These are phyloP conservation scores for Pseudogymnoascus sp. DNA, from an alignment of 2,329 filamentous ascomycete species.

Conservation along the genomic window DNA sequence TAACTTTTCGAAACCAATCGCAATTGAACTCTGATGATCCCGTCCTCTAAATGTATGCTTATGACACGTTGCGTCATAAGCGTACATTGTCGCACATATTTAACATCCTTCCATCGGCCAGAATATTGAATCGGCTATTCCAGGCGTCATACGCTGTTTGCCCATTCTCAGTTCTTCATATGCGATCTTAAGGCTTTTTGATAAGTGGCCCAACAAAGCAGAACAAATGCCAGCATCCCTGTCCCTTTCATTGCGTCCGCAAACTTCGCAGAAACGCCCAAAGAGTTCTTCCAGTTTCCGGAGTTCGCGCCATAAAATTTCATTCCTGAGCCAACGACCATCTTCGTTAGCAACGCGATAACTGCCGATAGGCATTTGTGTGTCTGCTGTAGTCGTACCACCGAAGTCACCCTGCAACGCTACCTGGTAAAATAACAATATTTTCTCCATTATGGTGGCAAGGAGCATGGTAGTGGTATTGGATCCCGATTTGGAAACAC, in stretches of 20 bases:
- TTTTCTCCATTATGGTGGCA: slow-evolving; percentile 40
- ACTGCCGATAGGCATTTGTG: slow-evolving; percentile 27
- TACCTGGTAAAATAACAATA: slow-evolving; percentile 38
- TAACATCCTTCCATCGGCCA: neutral
- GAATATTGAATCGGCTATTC: neutral
- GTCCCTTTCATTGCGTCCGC: slow-evolving; percentile 16
- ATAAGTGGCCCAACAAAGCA: slow-evolving; percentile 38
- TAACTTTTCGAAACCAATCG: neutral
- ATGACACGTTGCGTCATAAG: neutral
- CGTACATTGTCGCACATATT: neutral
- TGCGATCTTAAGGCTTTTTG: slow-evolving; percentile 35
- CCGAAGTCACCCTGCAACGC: slow-evolving; percentile 35
- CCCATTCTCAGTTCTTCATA: slow-evolving; percentile 29
- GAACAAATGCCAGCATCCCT: slow-evolving; percentile 33
- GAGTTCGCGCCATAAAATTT: slow-evolving; percentile 40
- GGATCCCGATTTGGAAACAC: slow-evolving; percentile 35
- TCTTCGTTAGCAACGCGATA: slow-evolving; percentile 40
- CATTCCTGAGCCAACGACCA: slow-evolving; percentile 38
- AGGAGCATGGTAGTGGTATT: slow-evolving; percentile 41
- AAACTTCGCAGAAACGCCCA: slow-evolving; percentile 35
- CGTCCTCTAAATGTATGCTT: neutral
- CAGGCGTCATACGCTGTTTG: slow-evolving; percentile 7
- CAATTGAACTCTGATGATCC: neutral
- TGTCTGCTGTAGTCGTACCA: slow-evolving; percentile 10
- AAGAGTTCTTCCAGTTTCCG: slow-evolving; percentile 40